Evolutionary conservation across 345 rosid species (phyloP), one percentile per base, ranked within the genome.

Genomic region (Arabis hirsuta): DNA sequence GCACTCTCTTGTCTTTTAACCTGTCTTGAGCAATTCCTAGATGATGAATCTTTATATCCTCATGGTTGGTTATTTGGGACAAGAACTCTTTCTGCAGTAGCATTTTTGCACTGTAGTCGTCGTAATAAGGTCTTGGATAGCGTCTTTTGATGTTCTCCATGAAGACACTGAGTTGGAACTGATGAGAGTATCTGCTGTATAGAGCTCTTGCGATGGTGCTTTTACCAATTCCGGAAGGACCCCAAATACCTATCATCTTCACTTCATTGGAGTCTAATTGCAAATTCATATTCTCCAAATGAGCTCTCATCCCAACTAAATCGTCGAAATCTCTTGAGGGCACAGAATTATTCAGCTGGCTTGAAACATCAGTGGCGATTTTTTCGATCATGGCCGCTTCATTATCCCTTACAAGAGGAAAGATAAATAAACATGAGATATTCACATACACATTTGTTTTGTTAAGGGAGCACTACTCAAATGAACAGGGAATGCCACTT

Each of bases 151-250:
- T 48, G 12, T 41, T 52, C 2, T 71, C 67, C 61, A 71, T 53
- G 12, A 62, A 43, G 5, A 62, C 76, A 62, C 54, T 29, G 12
- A 42, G 34, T 4, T 42, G 62, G 32, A 62, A 53, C 19, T 20
- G 0, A 4, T 4, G 24, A 44, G 69, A 20, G 19, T 24, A 1
- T 31, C 54, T 1, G 8, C 11, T 26, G 11, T 3, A 24, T 2
- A 81, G 11, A 34, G 59, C 77, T 55, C 68, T 69, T 13, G 88
- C 83, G 13, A 82, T 55, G 14, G 88, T 79, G n/a, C 52, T 60
- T 8, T 60, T 71, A 9, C 75, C 68, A 51, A 71, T 71, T 29
- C 74, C 61, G 31, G 19, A 81, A 53, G 71, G 85, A 1, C 85
- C 86, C 65, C 67, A 73, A 27, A 83, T 78, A 16, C 87, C 87